These are phyloP conservation scores for Dothideomycetes sp. DNA, from an alignment of 2,329 filamentous ascomycete genomes.

Conservation along the genomic window DNA sequence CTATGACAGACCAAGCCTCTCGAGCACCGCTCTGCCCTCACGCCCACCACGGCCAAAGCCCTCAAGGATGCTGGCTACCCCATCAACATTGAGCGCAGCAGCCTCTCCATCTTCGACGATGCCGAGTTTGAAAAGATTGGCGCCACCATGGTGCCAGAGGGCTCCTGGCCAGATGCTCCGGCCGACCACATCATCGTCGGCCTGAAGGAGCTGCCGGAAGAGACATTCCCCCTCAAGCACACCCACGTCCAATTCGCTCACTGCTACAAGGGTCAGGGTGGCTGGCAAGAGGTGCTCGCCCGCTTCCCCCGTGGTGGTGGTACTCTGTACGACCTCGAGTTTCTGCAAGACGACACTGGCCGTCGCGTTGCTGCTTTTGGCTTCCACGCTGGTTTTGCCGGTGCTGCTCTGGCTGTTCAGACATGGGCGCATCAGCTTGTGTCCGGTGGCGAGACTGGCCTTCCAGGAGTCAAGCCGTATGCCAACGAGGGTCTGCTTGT, in stretches of 20 bases:
- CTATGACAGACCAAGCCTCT: conserved; percentile 23
- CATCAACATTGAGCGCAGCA: conserved; percentile 28
- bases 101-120: conserved; percentile 28
- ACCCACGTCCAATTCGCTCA: conserved; percentile 34
- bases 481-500: conserved; percentile 66
- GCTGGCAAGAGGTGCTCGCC: conserved; percentile 69
- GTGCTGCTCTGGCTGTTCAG: conserved; percentile 53
- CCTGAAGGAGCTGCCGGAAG: conserved; percentile 35
- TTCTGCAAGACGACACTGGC: conserved; percentile 62
- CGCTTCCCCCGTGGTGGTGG: conserved; percentile 69
- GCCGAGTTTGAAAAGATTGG: conserved; percentile 29
- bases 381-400: conserved; percentile 62
- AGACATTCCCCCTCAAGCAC: conserved; percentile 60
- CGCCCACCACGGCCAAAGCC: conserved; percentile 27
- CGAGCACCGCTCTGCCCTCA: conserved; percentile 26
- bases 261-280: conserved; percentile 45
- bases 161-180: conserved; percentile 28
- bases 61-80: conserved; percentile 29
- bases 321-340: conserved; percentile 76
- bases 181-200: conserved; percentile 28
- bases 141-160: conserved; percentile 27
- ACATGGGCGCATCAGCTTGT: conserved; percentile 75
- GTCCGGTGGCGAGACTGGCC: conserved; percentile 52
- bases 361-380: conserved; percentile 63
- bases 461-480: conserved; percentile 58